Conservation (phyloP, 2,329 filamentous ascomycete genomes). For the Fusarium decemcellulare region DNA sequence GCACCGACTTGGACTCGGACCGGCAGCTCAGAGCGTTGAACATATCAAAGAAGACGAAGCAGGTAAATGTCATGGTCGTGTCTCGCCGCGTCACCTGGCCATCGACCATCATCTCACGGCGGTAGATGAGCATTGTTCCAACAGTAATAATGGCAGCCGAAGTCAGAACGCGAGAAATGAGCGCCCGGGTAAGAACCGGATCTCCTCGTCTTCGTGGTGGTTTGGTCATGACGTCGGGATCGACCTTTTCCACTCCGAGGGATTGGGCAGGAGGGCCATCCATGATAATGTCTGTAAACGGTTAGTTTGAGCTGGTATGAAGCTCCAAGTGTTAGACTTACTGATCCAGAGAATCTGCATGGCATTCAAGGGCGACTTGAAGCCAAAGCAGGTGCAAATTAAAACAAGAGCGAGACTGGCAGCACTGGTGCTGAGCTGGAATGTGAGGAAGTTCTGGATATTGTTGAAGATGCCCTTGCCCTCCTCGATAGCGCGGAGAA, state of each 20-base stretch:
- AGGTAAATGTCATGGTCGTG: constrained; percentile 99
- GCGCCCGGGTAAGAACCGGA: constrained; percentile 87
- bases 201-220: constrained; percentile 89
- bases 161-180: constrained; percentile 88
- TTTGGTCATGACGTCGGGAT: constrained; percentile 92
- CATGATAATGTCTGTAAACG: constrained; percentile 91
- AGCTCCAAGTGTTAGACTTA: constrained; percentile 65
- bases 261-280: constrained; percentile 98
- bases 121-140: constrained; percentile 92
- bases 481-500: constrained; percentile 95
- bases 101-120: constrained; percentile 89
- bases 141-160: constrained; percentile 92
- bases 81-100: constrained; percentile 90
- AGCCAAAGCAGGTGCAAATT: constrained; percentile 91
- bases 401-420: constrained; percentile 93
- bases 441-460: constrained; percentile 99
- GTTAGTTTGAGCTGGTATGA: constrained; percentile 25
- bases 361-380: constrained; percentile 95
- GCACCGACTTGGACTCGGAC: constrained; percentile 89
- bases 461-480: constrained; percentile 99
- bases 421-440: constrained; percentile 97
- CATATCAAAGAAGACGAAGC: constrained; percentile 99
- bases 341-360: constrained; percentile 99
- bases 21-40: constrained; percentile 97
- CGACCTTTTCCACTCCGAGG: constrained; percentile 94